Conservation (phyloP, 805 yeast species). For the Yarrowia divulgata region DNA sequence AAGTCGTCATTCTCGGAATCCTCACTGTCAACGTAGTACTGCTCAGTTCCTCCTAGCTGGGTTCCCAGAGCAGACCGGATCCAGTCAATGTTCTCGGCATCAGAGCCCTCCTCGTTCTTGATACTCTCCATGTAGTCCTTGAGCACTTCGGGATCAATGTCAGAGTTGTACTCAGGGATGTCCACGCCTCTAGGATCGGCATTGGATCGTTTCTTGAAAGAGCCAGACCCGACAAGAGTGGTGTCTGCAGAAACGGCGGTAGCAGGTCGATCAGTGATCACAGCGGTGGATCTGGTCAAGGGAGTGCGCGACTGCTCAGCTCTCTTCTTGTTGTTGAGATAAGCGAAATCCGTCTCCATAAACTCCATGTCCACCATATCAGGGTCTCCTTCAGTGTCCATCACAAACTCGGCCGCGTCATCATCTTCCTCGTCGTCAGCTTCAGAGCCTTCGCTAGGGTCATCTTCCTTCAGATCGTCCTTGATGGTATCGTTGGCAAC, state of each 20-base stretch:
- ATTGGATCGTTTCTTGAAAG: background rate
- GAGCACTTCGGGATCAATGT: constrained; percentile 17
- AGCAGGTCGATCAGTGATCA: background rate
- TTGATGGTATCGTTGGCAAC: constrained; percentile 4
- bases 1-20: constrained; percentile 3
- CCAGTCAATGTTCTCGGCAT: constrained; percentile 31
- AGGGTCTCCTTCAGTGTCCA: constrained; percentile 31
- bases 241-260: background rate
- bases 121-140: constrained; percentile 10
- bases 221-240: background rate
- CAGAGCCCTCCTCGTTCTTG: constrained; percentile 1
- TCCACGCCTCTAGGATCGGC: constrained; percentile 16
- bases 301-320: constrained; percentile 2
- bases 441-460: constrained; percentile 10
- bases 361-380: constrained; percentile 35
- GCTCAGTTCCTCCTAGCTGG: constrained; percentile 25
- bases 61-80: constrained; percentile 27
- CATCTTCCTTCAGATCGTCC: background rate
- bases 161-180: constrained; percentile 26
- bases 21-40: constrained; percentile 4
- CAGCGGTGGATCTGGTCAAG: constrained; percentile 1
- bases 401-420: background rate
- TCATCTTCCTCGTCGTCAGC: constrained; percentile 24
- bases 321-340: constrained; percentile 18
- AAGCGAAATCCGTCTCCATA: constrained; percentile 35